These are phyloP conservation scores for Alternaria gansuensis DNA, from an alignment of 2,329 filamentous ascomycete genomes.

Conservation along the genomic window DNA sequence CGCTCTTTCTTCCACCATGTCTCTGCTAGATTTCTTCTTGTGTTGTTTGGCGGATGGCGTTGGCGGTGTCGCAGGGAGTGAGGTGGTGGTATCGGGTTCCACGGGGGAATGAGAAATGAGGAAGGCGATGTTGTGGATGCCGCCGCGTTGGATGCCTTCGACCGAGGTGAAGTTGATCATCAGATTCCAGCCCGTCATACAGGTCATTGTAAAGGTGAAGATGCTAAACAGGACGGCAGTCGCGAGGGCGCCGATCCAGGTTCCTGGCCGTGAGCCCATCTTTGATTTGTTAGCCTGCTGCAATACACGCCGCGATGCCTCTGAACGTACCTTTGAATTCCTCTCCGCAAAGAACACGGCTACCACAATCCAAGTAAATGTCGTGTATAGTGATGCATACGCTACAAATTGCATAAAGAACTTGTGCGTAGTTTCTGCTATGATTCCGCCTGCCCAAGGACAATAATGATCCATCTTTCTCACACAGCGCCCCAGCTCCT, in stretches of 20 bases:
- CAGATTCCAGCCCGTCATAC: slow-evolving; percentile 74
- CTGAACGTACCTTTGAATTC: slow-evolving; percentile 55
- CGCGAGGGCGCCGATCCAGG: slow-evolving; percentile 71
- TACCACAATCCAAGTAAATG: slow-evolving; percentile 69
- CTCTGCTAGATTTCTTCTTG: slow-evolving; percentile 16
- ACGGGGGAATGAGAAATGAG: slow-evolving; percentile 50
- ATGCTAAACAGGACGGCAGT: slow-evolving; percentile 77
- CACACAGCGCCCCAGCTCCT: slow-evolving; percentile 81
- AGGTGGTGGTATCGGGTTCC: slow-evolving; percentile 13
- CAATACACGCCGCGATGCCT: too few species aligned
- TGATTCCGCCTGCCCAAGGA: slow-evolving; percentile 92
- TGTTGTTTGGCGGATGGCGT: slow-evolving; percentile 19
- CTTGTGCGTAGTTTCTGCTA: slow-evolving; percentile 86
- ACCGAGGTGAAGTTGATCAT: slow-evolving; percentile 83
- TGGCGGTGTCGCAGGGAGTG: slow-evolving; percentile 24
- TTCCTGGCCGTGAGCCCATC: slow-evolving; percentile 38
- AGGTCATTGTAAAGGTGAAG: slow-evolving; percentile 81
- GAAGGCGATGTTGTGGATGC: slow-evolving; percentile 77
- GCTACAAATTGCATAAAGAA: slow-evolving; percentile 89
- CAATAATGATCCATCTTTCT: slow-evolving; percentile 95
- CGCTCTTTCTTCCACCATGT: neutral
- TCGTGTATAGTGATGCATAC: slow-evolving; percentile 75
- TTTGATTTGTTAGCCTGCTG: slow-evolving; percentile 16
- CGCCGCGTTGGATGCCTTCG: slow-evolving; percentile 71
- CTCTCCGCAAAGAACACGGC: slow-evolving; percentile 70